Conservation (phyloP, 116 monocot genomes). For the Zostera marina region DNA sequence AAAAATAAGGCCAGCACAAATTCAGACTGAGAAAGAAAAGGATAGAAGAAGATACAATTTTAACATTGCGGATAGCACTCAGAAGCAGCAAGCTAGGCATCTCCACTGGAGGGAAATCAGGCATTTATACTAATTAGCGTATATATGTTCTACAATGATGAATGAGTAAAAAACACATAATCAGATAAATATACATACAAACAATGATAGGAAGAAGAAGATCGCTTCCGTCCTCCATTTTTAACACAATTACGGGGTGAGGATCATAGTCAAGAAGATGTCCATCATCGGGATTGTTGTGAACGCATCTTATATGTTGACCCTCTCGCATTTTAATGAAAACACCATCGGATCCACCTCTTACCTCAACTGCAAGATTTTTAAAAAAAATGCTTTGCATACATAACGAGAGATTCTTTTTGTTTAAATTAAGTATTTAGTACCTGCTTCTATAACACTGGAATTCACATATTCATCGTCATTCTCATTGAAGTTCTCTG, state of each 20-base stretch:
- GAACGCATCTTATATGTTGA: slow-evolving; percentile 56
- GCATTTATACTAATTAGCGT: too few species aligned
- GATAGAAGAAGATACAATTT: slow-evolving; percentile 31
- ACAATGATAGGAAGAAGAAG: slow-evolving; percentile 92
- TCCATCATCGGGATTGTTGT: slow-evolving; percentile 60
- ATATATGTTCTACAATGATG: too few species aligned
- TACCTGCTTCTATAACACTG: slow-evolving; percentile 89
- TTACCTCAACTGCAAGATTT: slow-evolving; percentile 60
- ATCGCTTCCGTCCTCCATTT: slow-evolving; percentile 89
- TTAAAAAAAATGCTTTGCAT: background rate
- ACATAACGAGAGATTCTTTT: background rate
- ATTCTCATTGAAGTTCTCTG: slow-evolving; percentile 55
- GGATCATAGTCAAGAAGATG: slow-evolving; percentile 63
- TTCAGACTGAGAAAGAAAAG: slow-evolving; percentile 1
- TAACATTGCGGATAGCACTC: slow-evolving; percentile 82
- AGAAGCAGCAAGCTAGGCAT: slow-evolving; percentile 80
- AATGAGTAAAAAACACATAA: too few species aligned
- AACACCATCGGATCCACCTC: slow-evolving; percentile 76
- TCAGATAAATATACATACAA: slow-evolving; percentile 31
- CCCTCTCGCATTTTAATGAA: slow-evolving; percentile 85
- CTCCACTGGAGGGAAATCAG: too few species aligned
- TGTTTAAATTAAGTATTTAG: background rate
- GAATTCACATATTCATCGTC: slow-evolving; percentile 79
- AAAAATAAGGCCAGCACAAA: background rate
- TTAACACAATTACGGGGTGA: slow-evolving; percentile 88